phyloP scores from a whole-genome alignment of 2,329 filamentous ascomycete genomes.

The Xylaria sp. region DNA sequence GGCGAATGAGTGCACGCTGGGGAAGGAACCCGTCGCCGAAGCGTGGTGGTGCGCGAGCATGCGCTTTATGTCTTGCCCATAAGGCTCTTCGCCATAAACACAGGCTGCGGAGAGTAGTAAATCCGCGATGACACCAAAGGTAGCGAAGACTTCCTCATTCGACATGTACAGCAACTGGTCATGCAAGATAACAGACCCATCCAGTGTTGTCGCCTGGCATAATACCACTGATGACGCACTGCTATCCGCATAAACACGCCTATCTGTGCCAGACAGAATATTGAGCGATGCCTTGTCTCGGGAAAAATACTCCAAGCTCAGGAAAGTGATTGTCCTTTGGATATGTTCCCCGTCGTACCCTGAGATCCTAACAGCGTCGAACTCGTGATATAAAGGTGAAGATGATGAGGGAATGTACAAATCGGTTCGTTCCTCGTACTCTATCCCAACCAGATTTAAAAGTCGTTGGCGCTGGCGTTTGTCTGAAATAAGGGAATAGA shows the following conservation, averaged over 20 bases:
- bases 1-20: constrained; percentile 1
- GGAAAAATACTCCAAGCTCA: constrained; percentile 22
- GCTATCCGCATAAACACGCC: constrained; percentile 3
- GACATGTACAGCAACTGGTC: constrained; percentile 20
- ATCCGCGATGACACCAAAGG: constrained; percentile 17
- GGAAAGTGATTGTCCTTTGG: constrained; percentile 18
- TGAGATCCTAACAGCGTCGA: constrained; percentile 17
- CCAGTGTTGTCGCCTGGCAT: constrained; percentile 19
- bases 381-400: constrained; percentile 15
- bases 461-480: constrained; percentile 7
- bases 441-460: constrained; percentile 14
- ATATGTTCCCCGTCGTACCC: constrained; percentile 2
- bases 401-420: background rate
- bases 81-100: background rate
- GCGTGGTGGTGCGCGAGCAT: background rate
- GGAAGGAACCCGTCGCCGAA: constrained; percentile 7
- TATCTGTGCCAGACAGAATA: constrained; percentile 20
- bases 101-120: constrained; percentile 22
- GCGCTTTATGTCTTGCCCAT: constrained; percentile 17
- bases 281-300: constrained; percentile 18
- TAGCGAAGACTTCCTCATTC: background rate
- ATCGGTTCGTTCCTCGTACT: background rate
- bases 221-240: background rate
- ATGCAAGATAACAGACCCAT: constrained; percentile 1
- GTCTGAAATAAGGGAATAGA: background rate